phyloP scores from a whole-genome alignment of 176 grass and related monocot genomes.

The Carex kokanica region DNA sequence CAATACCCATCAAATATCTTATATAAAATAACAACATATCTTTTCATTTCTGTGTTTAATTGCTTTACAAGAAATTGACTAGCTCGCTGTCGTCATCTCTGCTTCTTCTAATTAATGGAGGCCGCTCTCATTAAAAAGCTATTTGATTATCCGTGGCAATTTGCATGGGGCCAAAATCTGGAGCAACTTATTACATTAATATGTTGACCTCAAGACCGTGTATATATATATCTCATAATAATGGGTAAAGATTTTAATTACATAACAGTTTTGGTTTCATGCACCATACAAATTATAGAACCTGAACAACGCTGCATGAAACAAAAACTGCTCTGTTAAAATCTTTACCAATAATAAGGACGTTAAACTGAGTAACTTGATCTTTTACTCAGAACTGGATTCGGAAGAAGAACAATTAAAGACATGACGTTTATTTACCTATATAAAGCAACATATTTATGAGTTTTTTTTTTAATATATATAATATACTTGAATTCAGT shows the following conservation, averaged over 20 bases:
- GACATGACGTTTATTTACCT: too few species aligned
- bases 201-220: not conserved
- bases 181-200: not conserved
- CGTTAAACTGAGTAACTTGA: not conserved
- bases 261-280: too few species aligned
- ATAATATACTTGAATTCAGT: too few species aligned
- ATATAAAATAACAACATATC: not conserved
- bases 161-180: not conserved
- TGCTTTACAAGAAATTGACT: constrained; percentile 30
- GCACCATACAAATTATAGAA: too few species aligned
- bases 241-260: not conserved
- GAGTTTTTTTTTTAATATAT: too few species aligned
- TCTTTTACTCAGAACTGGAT: not conserved
- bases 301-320: too few species aligned
- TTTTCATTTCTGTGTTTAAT: not conserved
- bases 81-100: not conserved
- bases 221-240: not conserved
- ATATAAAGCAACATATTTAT: not conserved
- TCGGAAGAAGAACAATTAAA: too few species aligned
- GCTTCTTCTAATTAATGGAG: not conserved
- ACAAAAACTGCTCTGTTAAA: too few species aligned
- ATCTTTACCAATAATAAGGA: too few species aligned
- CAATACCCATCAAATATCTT: not conserved
- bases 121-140: not conserved
- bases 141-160: not conserved